Evolutionary conservation across 768 basidiomycete genomes (phyloP), one percentile per base, ranked within the genome.

Genomic region (Suillus subalutaceus): DNA sequence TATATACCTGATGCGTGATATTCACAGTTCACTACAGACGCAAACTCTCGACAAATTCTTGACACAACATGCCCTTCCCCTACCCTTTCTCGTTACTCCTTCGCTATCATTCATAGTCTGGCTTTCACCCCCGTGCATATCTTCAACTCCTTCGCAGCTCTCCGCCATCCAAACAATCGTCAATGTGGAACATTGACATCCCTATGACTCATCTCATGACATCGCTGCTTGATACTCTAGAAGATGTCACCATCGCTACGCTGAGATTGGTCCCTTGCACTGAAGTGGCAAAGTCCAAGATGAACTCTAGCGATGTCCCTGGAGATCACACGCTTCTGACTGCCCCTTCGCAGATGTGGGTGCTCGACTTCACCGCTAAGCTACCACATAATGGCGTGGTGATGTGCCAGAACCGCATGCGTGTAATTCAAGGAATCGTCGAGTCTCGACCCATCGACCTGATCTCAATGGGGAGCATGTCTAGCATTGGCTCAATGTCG

Each of bases 41-140:
- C 72, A 79, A 30, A 66, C 93, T 37, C 81, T 95, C 32, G 93
- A 95, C 74, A 86, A 92, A 26, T 86, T 87, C 74, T 82, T 94
- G 50, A 65, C 68, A 50, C 75, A 67, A 57, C 64, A 91, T 73
- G 80, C 86, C 0, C 79, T 94, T 41, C 90, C 91, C 8, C 76
- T 94, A n/a, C 87, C 90, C 4, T 94, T 90, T 72, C 83, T 93
- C 3, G 79, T 79, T 16, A 82, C 84, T 1, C 90, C 91, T 7
- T 88, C 87, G 0, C 77, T 93, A 61, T 90, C 90, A 10, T 93
- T 94, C 74, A 80, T 94, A 10, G 82, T 87, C 37, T 84, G 91
- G 73, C 69, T 91, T 44, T 91, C 93, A 0, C 90, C 93, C n/a
- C 0, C 76, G 82, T 2, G 83, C 87, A 9, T 94, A 94, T 71